These are phyloP conservation scores for Cinnamomum micranthum DNA, from an alignment of 164 flowering plant genomes.

Conservation along the genomic window DNA sequence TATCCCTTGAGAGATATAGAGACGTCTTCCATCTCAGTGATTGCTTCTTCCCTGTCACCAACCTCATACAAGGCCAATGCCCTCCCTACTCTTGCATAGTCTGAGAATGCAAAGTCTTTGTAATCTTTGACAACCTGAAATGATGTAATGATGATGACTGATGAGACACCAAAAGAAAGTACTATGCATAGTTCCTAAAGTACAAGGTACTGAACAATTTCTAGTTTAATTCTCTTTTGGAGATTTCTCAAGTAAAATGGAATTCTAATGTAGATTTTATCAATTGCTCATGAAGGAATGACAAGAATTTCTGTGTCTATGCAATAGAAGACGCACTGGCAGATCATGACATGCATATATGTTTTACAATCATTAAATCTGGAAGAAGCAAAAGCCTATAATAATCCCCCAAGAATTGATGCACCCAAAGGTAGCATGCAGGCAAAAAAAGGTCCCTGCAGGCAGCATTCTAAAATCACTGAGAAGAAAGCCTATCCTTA, in stretches of 20 bases:
- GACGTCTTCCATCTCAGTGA: conserved; percentile 73
- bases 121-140: conserved; percentile 49
- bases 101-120: conserved; percentile 61
- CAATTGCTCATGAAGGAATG: neutral
- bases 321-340: neutral
- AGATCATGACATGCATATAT: neutral
- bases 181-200: neutral
- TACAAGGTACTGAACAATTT: neutral
- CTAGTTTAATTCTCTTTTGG: neutral
- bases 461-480: no score
- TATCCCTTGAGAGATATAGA: conserved; percentile 65
- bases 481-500: no score
- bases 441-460: no score
- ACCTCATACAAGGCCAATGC: conserved; percentile 63
- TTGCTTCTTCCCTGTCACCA: conserved; percentile 65
- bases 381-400: neutral
- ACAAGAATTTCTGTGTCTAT: neutral
- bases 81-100: conserved; percentile 68
- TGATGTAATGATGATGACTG: neutral
- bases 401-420: neutral
- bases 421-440: no score
- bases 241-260: neutral
- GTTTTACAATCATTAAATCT: neutral
- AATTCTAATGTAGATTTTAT: neutral
- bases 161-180: neutral